A percentile compares a stretch with the other conserved stretches of the same genome.
Evolutionary conservation across 805 yeast species (phyloP).

Genomic region (Starmerella lactis-condensi): DNA sequence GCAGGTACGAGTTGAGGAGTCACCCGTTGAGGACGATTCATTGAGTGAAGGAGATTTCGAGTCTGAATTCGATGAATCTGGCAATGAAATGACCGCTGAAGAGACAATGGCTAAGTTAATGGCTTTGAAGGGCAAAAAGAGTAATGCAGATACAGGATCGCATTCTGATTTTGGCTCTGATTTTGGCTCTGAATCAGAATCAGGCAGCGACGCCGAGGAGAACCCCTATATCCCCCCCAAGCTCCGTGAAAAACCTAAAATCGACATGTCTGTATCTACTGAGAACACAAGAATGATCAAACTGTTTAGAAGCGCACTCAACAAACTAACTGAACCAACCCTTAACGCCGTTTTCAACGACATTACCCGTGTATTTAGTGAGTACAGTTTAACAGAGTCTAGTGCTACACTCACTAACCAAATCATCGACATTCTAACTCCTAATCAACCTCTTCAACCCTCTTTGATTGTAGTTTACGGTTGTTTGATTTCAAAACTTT

Average conservation of each 20-base stretch:
- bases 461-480: slow-evolving; percentile 66
- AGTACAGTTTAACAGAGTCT: slow-evolving; percentile 62
- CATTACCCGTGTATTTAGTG: slow-evolving; percentile 41
- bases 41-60: slow-evolving; percentile 2
- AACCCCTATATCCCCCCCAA: slow-evolving; percentile 74
- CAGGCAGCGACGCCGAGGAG: slow-evolving; percentile 15
- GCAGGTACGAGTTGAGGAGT: no score
- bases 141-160: background rate
- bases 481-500: slow-evolving; percentile 54
- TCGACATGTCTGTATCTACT: slow-evolving; percentile 19
- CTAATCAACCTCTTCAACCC: slow-evolving; percentile 52
- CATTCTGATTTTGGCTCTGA: slow-evolving; percentile 4
- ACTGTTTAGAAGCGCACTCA: slow-evolving; percentile 63
- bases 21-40: slow-evolving; percentile 2
- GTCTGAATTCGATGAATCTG: slow-evolving; percentile 1
- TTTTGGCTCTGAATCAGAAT: slow-evolving; percentile 11
- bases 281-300: slow-evolving; percentile 33
- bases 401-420: slow-evolving; percentile 48
- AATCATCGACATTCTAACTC: slow-evolving; percentile 43
- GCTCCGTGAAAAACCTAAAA: slow-evolving; percentile 34
- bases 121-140: slow-evolving; percentile 8
- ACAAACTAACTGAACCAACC: slow-evolving; percentile 78
- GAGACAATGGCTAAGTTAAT: slow-evolving; percentile 16
- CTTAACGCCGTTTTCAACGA: slow-evolving; percentile 51
- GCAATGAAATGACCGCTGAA: slow-evolving; percentile 14